Evolutionary conservation across 2,329 filamentous ascomycete genomes (phyloP), one percentile per base, ranked within the genome.

Genomic region (Ceratocystis harringtonii): DNA sequence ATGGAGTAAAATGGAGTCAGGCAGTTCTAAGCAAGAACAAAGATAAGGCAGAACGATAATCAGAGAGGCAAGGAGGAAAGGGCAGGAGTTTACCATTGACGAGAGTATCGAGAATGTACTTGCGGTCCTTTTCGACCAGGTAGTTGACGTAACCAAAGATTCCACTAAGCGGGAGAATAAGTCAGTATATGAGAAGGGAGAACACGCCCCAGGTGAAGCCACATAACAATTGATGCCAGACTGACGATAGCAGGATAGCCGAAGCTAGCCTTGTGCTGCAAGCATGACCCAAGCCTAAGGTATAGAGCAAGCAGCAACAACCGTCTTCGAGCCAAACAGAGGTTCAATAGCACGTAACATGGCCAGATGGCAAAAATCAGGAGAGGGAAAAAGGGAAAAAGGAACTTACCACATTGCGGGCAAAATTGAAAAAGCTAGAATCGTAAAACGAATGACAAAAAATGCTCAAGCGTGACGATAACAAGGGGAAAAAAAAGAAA

Each of bases 61-160:
- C 28, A 15, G 36, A 63, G 50, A 25, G n/a, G 6, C 19, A 45
- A 17, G 25, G 8, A 44, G 68, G 67, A 67, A 66, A 67, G 70
- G 68, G 65, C 69, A 69, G 69, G 68, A 68, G 79, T 86, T 77
- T 78, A 91, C 91, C 92, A 81, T 97, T 96, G 77, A 96, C 88
- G 71, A 99, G 83, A 69, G 92, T 97, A 76, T 96, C 87, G 75
- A 97, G 83, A 76, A 97, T 95, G 80, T 88, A 95, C 79, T 90
- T 92, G 77, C 94, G 86, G 81, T 97, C 92, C 84, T 95, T 96
- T 84, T 97, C 94, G 76, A 97, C 91, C 76, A 97, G 81, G 80
- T 97, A 97, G 82, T 97, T 97, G 81, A 97, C 90, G 83, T 97
- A 97, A 73, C 92, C 92, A 80, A 97, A 95, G 78, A 94, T 95